Evolutionary conservation across 805 yeast genomes (phyloP).

Genomic region (Lipomyces yamadae): DNA sequence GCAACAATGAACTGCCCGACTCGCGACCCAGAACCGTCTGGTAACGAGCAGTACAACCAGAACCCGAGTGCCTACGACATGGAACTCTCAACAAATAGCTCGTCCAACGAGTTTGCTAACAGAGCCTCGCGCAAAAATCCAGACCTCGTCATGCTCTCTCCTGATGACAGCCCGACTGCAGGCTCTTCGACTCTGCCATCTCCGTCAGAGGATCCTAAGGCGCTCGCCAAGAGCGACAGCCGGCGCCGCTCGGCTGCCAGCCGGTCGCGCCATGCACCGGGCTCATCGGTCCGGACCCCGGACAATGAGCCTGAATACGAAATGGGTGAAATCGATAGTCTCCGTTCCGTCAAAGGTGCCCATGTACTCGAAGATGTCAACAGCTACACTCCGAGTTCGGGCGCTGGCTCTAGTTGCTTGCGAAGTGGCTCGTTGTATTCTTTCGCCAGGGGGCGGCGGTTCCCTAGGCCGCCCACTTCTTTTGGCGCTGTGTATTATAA

Average conservation of each 20-base stretch:
- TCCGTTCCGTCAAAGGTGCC: neutral
- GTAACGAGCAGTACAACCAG: constrained; percentile 40
- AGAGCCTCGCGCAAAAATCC: constrained; percentile 15
- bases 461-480: neutral
- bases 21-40: constrained; percentile 43
- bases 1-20: constrained; percentile 42
- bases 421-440: neutral
- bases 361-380: neutral
- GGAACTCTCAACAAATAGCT: constrained; percentile 37
- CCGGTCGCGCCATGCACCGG: neutral
- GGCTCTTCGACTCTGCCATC: constrained; percentile 1
- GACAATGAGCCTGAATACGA: constrained; percentile 2
- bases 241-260: neutral
- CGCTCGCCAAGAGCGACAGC: neutral
- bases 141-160: constrained; percentile 12
- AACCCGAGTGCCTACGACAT: constrained; percentile 39
- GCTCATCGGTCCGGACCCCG: neutral
- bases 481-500: neutral
- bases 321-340: neutral
- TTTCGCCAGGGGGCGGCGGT: neutral
- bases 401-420: neutral
- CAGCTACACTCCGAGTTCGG: constrained; percentile 2
- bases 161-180: neutral
- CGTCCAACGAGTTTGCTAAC: constrained; percentile 29
- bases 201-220: neutral